A percentile compares a stretch with the other conserved stretches of the same genome.
Conservation (phyloP, 305 asterid species). For the Euphrasia arctica region DNA sequence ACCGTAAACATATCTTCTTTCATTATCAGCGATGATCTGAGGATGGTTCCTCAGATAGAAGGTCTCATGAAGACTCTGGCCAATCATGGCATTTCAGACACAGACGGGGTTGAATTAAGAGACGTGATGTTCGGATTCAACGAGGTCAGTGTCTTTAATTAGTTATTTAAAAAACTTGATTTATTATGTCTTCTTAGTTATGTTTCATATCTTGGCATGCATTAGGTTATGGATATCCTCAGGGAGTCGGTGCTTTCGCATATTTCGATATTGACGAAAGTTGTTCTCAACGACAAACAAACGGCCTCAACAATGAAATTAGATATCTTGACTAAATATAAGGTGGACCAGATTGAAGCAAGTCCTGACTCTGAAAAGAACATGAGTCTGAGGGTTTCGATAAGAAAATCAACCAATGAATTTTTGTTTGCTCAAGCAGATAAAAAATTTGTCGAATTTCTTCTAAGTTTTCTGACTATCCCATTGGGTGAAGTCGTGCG, state of each 20-base stretch:
- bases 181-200: too few species aligned
- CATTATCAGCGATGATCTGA: slow-evolving; percentile 8
- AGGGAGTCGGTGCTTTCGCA: not conserved
- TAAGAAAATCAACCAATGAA: slow-evolving; percentile 20
- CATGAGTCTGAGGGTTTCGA: slow-evolving; percentile 5
- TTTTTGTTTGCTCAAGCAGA: slow-evolving; percentile 16
- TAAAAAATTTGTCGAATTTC: slow-evolving; percentile 20
- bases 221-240: not conserved
- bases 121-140: slow-evolving; percentile 7
- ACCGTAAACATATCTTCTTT: not conserved
- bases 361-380: not conserved
- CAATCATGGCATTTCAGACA: not conserved
- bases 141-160: slow-evolving; percentile 2
- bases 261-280: slow-evolving; percentile 8
- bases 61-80: slow-evolving; percentile 2
- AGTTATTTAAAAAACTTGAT: too few species aligned
- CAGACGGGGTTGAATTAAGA: slow-evolving; percentile 1
- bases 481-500: slow-evolving; percentile 24
- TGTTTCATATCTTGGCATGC: too few species aligned
- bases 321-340: too few species aligned
- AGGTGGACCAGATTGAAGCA: not conserved
- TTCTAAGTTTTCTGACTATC: slow-evolving; percentile 24
- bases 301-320: not conserved
- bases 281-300: not conserved
- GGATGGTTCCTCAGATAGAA: not conserved